A percentile compares a stretch with the other conserved stretches of the same genome.
Conservation (phyloP, 164 flowering plant genomes). For the Vitis rupestris region DNA sequence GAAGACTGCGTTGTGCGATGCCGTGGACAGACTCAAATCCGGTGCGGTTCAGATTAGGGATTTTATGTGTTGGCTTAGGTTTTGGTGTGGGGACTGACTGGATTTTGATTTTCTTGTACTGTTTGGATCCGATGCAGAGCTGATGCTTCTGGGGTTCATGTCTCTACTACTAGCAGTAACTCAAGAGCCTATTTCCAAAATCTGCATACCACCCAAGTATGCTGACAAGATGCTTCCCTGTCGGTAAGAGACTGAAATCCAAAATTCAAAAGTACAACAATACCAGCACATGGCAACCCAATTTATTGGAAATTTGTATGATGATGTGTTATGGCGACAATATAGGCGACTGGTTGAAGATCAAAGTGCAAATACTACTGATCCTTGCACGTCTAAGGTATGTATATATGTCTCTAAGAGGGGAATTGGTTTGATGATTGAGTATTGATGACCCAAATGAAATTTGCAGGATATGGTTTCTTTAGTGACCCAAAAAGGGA, state of each 20-base stretch:
- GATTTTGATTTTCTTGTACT: neutral
- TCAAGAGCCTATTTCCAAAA: conserved; percentile 44
- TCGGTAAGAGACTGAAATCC: neutral
- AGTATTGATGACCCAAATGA: neutral
- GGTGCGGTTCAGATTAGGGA: neutral
- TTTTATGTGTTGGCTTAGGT: neutral
- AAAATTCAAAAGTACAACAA: neutral
- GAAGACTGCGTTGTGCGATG: conserved; percentile 31
- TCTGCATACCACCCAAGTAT: conserved; percentile 44
- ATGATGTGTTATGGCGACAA: neutral
- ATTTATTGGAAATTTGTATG: neutral
- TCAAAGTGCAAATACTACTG: conserved; percentile 5
- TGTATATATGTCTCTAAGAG: neutral
- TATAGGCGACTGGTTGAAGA: neutral
- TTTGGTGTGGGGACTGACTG: no score
- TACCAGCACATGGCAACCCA: neutral
- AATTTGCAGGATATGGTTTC: conserved; percentile 41
- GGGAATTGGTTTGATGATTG: neutral
- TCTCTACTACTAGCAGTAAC: conserved; percentile 58
- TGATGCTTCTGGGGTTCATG: conserved; percentile 74
- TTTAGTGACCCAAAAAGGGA: conserved; percentile 28
- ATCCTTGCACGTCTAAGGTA: conserved; percentile 25
- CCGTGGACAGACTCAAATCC: conserved; percentile 31
- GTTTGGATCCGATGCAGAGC: conserved; percentile 33
- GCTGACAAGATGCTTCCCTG: conserved; percentile 53